Base-by-base conservation (phyloP, 2,329 filamentous ascomycete species). In the Dendryphion nanum region DNA sequence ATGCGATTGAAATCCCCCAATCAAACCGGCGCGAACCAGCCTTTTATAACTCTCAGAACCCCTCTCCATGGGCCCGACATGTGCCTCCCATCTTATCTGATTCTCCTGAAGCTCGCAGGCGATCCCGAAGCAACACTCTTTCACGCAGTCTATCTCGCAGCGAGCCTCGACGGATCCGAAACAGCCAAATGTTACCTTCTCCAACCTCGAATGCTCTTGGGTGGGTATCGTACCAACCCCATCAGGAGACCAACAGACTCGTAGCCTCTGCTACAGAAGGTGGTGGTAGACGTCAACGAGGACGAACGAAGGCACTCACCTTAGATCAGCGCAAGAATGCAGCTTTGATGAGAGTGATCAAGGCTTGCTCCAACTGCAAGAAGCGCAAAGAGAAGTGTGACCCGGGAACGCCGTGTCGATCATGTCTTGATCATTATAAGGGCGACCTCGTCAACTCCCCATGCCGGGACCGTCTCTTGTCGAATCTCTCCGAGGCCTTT, bases 371-470 rank as follows among this genome's bases (percentile, higher is more conserved):
- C 1, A 66, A 63, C 18, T 67, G 64, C 38, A 57, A 59, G 45
- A 50, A 53, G 43, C 47, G 63, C 16, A 63, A 66, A 37, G 61
- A 60, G 44, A 59, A 56, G 35, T 69, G 66, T 34, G 66, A 69
- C 33, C 51, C 57, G n/a, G 65, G 65, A 0, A 63, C 57, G 23
- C 66, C 66, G 8, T 69, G 66, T 51, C 59, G 53, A 24, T 52
- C 63, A 1, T 69, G 66, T 32, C 44, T 68, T 17, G 57, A 64
- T 16, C 56, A 67, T 37, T 68, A 56, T 51, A 65, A 63, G 38
- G 50, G 54, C 16, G 58, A 67, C 29, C 45, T 67, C 18, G 39
- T 66, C 30, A 57, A 62, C 5, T 46, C 57, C 21, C 66, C 64
- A 6, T 68, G 65, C 38, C 59, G 66, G 18, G 57, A 65, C 15